Conservation (phyloP, 805 yeast species). For the Starmerella apis region DNA sequence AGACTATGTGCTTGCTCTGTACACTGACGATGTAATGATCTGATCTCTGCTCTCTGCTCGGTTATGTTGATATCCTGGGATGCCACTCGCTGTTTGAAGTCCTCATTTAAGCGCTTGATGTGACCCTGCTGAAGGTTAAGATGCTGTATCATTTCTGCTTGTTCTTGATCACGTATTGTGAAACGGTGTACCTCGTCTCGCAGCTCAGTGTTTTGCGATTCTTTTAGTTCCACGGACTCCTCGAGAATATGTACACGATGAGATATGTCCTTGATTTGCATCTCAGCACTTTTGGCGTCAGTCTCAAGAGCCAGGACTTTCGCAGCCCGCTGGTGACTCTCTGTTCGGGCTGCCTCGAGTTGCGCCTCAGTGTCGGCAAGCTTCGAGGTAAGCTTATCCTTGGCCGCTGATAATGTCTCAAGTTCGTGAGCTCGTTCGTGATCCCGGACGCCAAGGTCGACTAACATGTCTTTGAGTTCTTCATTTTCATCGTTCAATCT, state of each 20-base stretch:
- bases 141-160: neutral
- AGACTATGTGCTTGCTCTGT: neutral
- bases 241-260: neutral
- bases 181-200: neutral
- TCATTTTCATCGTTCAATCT: conserved; percentile 3
- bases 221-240: neutral
- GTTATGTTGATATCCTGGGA: neutral
- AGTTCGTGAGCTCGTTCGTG: conserved; percentile 3
- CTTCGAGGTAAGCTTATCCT: neutral
- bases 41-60: conserved; percentile 3
- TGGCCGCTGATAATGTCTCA: neutral
- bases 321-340: neutral
- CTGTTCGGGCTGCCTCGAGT: neutral
- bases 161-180: neutral
- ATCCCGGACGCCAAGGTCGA: neutral
- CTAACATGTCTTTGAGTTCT: conserved; percentile 2
- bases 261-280: neutral
- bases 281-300: neutral
- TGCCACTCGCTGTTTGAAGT: neutral
- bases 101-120: neutral
- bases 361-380: neutral
- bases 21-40: neutral
- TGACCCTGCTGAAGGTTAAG: neutral
- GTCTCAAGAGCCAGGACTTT: neutral
- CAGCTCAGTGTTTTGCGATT: neutral